Evolutionary conservation across 148 eudicot genomes (phyloP), one percentile per base, ranked within the genome.

Genomic region (Rhododendron ovatum): DNA sequence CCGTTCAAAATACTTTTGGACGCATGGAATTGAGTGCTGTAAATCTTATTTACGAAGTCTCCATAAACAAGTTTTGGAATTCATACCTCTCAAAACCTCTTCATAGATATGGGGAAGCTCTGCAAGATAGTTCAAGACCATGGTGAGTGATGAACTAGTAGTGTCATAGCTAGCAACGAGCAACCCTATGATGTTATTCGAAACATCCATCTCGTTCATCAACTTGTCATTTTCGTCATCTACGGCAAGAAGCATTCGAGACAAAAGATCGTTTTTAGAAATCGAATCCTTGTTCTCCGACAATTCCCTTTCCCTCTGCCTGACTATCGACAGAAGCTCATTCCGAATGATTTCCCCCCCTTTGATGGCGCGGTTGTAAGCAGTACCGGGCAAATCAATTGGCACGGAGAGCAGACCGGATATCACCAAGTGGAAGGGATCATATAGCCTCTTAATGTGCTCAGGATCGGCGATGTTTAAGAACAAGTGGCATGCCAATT

Each of bases 81-180:
- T 28, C 0, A 26, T 87, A 89, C 92, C 91, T 85, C 84, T 87
- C 61, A 71, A 81, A 73, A 90, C 91, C 45, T 82, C 86, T 14
- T 89, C 28, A 69, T 89, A 89, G 20, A 90, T 77, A 71, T 90
- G 87, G 20, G 91, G 92, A 87, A 86, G 89, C 73, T 88, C 87
- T 9, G 92, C 92, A 83, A 87, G 88, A 35, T 85, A 87, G 82
- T 90, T 90, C 55, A 90, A 84, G 59, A 86, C 87, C 35, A 86
- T 83, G 80, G 92, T 85, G 43, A 87, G 76, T 13, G 90, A 87
- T 76, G 88, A 45, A 76, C 90, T 90, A 1, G 90, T 89, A 39
- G 90, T 90, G 75, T 90, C 92, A 69, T 85, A 84, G 83, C 90
- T 89, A 1, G 85, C 90, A 47, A 90, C 75, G 1, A 90, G 85